phyloP scores from a whole-genome alignment of 2,329 filamentous ascomycete species.

The Colletotrichum cuscutae region DNA sequence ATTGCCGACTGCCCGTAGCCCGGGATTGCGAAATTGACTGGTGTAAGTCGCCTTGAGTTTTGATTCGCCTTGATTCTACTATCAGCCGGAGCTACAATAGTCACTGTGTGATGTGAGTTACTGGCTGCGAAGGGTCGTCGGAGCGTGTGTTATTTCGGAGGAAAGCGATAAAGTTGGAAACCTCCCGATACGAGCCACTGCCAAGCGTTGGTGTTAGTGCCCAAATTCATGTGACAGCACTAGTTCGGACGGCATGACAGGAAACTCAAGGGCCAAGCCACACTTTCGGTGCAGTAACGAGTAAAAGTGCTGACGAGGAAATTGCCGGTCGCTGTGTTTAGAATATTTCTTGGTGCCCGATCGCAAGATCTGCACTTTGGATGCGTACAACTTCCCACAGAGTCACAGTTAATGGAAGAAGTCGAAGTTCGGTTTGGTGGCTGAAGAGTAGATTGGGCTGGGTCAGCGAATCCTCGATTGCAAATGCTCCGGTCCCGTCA shows the following conservation, averaged over 20 bases:
- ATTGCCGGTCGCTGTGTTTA: too few species aligned
- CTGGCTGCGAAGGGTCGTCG: too few species aligned
- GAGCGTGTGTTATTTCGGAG: too few species aligned
- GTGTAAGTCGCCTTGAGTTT: too few species aligned
- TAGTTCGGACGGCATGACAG: not conserved
- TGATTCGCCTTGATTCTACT: too few species aligned
- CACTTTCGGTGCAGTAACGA: not conserved
- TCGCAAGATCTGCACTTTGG: not conserved
- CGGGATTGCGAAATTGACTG: too few species aligned
- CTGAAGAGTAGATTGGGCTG: not conserved
- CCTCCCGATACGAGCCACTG: not conserved
- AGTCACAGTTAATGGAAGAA: too few species aligned
- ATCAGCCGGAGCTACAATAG: too few species aligned
- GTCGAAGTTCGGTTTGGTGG: not conserved
- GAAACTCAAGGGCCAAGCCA: not conserved
- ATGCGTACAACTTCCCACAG: too few species aligned
- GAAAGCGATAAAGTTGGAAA: not conserved
- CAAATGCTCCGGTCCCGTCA: not conserved
- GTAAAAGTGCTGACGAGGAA: not conserved
- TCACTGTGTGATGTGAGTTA: too few species aligned
- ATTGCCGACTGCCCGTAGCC: not conserved
- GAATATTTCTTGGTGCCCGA: too few species aligned
- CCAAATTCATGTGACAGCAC: not conserved
- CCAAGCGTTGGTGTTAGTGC: not conserved
- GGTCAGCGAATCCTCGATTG: too few species aligned